Base-by-base conservation (phyloP, 78 protist species). In the Dictyostelium purpureum region DNA sequence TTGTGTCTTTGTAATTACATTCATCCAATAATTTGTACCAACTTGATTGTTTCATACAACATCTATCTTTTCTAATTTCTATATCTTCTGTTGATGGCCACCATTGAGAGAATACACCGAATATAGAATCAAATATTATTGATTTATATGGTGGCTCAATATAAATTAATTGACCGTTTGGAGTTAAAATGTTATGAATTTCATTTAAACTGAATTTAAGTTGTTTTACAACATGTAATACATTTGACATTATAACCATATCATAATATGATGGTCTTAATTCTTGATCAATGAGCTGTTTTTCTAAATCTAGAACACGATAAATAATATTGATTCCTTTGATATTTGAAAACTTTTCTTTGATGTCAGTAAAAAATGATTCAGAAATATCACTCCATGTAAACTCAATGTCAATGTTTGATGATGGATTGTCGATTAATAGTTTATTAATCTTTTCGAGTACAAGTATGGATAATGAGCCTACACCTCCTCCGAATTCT, bases 21-120 rank as follows among this genome's bases (percentile, higher is more conserved):
- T 16, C 1, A 12, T 24, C 28, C 31, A 73, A 45, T 45, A 73
- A 24, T 45, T 3, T 0, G 14, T 5, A 28, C 79, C 79, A 73
- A n/a, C 28, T 3, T 5, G 24, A 21, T 21, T 28, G 79, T 12
- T 26, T 43, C 40, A 73, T 28, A 73, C 79, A 73, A 45, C 79
- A 73, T 24, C 26, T 26, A 45, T 73, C 79, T 12, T 38, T 45
- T 73, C 79, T 73, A 28, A 73, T 73, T 26, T 73, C 43, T 12
- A 61, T 73, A 73, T 73, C 79, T 28, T 49, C 12, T n/a, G 38
- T 37, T 67, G 71, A 16, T 42, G 45, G 33, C 90, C 90, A 83
- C 87, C 87, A 78, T 56, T 83, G 80, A 40, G 33, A 37, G 66
- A 83, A 83, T 6, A 40, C 43, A 43, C 90, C 90, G 42, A 56